phyloP scores from a whole-genome alignment of 2,329 filamentous ascomycete species.

The Fusarium napiforme region DNA sequence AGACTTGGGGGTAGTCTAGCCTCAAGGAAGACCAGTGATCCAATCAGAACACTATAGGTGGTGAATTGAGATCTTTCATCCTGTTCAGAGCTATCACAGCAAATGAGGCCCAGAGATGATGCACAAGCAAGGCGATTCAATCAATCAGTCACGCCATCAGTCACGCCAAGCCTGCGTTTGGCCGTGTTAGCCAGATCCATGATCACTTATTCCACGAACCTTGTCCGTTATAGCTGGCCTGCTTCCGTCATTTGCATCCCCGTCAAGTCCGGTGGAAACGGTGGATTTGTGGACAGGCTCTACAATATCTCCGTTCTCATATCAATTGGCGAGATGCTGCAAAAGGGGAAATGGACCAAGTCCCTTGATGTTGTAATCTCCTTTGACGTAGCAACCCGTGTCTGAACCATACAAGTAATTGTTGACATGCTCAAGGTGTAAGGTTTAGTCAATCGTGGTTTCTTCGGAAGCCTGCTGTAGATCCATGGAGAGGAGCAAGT shows the following conservation, averaged over 20 bases:
- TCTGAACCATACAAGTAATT: slow-evolving; percentile 3
- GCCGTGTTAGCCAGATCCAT: slow-evolving; percentile 16
- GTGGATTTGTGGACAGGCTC: slow-evolving; percentile 31
- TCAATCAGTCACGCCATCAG: slow-evolving; percentile 26
- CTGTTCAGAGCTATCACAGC: background rate
- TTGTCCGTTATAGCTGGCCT: slow-evolving; percentile 20
- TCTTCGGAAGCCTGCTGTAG: slow-evolving; percentile 24
- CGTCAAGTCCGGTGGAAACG: slow-evolving; percentile 38
- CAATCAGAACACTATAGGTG: background rate
- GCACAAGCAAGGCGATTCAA: slow-evolving; percentile 10
- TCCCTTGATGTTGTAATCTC: slow-evolving; percentile 22
- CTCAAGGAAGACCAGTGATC: background rate
- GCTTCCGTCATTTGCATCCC: slow-evolving; percentile 24
- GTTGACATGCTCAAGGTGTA: slow-evolving; percentile 5
- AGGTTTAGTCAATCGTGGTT: slow-evolving; percentile 6
- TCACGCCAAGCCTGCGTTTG: slow-evolving; percentile 26
- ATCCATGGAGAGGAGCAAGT: slow-evolving; percentile 19
- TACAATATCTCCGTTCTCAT: slow-evolving; percentile 15
- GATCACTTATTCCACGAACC: background rate
- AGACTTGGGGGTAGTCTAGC: background rate
- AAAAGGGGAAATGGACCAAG: slow-evolving; percentile 21
- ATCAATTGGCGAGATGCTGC: slow-evolving; percentile 19
- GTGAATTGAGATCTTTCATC: background rate
- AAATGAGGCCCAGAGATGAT: background rate
- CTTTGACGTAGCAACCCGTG: slow-evolving; percentile 33